Evolutionary conservation across 306 rosid species (phyloP), one percentile per base, ranked within the genome.

Genomic region (Hippophae gyantsensis): DNA sequence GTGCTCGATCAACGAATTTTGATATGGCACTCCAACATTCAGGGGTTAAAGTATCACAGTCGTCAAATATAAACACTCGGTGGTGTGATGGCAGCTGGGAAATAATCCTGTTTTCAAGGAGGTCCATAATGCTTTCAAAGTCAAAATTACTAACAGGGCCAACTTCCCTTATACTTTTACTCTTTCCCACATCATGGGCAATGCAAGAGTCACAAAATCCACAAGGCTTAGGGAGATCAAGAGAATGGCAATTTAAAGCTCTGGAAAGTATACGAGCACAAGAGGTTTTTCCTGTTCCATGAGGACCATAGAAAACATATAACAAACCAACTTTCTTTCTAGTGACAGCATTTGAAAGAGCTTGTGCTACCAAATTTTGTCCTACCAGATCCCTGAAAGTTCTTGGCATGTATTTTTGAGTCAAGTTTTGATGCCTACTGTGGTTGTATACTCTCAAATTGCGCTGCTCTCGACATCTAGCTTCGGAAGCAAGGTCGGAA

Each of bases 1-100:
- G 99, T 61, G 94, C 97, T 80, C 90, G 89, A 79, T 93, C 99
- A 78, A 93, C 88, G 87, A 84, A 86, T 85, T 93, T 93, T 8
- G 89, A 84, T 62, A 93, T 80, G 67, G 90, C 89, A 70, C 93
- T 88, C 97, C 99, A 93, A 73, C 95, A 93, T 62, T 82, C 89
- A 26, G 79, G 56, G 42, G 96, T 78, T 55, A 88, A 72, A 38
- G 94, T 78, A 73, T 93, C 94, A 75, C 94, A 93, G 58, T 88
- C 99, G 74, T 93, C 90, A 61, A 93, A 88, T 69, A 93, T 88
- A 72, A 88, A 86, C 68, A 88, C 97, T 72, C 80, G 80, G 72
- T 82, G 79, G 59, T 77, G 97, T 63, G 94, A 84, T 6, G 84
- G 85, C 51, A 80, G 80, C 74, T 82, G 88, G 69, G 97, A 84